A percentile compares a stretch with the other conserved stretches of the same genome.
phyloP scores from a whole-genome alignment of 176 grass and related monocot genomes.

The Dactylis glomerata region DNA sequence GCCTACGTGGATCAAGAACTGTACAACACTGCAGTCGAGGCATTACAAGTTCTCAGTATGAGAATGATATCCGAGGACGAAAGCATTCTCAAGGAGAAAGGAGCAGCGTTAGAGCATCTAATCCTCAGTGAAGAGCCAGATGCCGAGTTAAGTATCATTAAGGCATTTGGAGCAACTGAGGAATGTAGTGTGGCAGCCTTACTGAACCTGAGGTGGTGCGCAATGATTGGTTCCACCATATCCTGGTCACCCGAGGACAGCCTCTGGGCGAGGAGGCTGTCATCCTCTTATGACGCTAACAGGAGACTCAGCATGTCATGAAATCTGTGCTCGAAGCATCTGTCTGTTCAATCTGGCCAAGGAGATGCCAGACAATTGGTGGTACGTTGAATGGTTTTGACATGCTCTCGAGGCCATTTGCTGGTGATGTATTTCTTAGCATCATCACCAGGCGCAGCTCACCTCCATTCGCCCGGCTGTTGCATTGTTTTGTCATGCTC shows the following conservation, averaged over 20 bases:
- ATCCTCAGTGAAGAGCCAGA: conserved; percentile 72
- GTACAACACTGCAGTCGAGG: conserved; percentile 60
- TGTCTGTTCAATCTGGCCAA: neutral
- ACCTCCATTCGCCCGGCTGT: neutral
- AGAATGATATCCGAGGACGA: conserved; percentile 68
- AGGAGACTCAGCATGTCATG: conserved; percentile 29
- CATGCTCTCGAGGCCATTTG: neutral
- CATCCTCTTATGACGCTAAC: conserved; percentile 48
- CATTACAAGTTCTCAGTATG: conserved; percentile 75
- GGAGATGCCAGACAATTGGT: neutral
- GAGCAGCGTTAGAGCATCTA: conserved; percentile 56
- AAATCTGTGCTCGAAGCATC: neutral
- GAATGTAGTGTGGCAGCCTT: conserved; percentile 59
- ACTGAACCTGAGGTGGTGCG: conserved; percentile 79
- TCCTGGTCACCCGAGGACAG: conserved; percentile 75
- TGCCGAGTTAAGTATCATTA: conserved; percentile 57
- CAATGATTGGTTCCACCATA: conserved; percentile 52
- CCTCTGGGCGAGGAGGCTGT: conserved; percentile 67
- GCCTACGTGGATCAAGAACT: conserved; percentile 52
- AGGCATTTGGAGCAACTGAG: conserved; percentile 42
- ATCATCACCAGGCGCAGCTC: neutral
- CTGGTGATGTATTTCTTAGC: neutral
- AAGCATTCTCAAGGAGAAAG: conserved; percentile 45
- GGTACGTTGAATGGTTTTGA: neutral
- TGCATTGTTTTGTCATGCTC: neutral